Base-by-base conservation (phyloP, 2,329 filamentous ascomycete species). In the Metarhizium robertsii region DNA sequence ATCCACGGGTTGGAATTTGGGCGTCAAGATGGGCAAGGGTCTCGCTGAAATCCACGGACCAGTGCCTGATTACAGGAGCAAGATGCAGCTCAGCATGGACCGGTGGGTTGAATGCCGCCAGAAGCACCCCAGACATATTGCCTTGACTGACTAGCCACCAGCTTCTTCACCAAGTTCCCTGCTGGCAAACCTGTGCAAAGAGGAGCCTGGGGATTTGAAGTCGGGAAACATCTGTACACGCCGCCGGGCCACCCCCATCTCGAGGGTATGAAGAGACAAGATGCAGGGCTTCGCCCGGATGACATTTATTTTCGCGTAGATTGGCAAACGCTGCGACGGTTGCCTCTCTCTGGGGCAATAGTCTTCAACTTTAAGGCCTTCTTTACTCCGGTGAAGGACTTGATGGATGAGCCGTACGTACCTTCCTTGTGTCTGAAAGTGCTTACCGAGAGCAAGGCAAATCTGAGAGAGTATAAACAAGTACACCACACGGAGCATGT, bases 301-400 rank as follows among this genome's bases (percentile, higher is more conserved):
- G 79, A 88, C 40, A 75, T 88, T 59, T 73, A 86, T 58, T 73
- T 95, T 1, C 81, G 90, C 4, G 89, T 94, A 1, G 90, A 95
- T 68, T 95, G 90, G 88, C 91, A 95, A 70, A 95, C 90, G 0
- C 73, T 95, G 4, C 83, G 90, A 2, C 81, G 90, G 3, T 72
- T 95, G 0, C 90, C 91, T 0, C 74, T 95, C 0, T 90, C 86
- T 0, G 88, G 81, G 0, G 86, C 80, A 0, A 75, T 95, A 2
- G 81, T 90, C 0, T 95, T 95, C 75, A 95, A 94, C 68, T 95
- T 92, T 79, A 95, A 92, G 66, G 89, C 87, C 0, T 69, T 94
- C 0, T 95, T 95, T 69, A 94, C 89, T 0, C 87, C 87, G 0
- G 67, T 95, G 0, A 67, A 76, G 0, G 83, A 87, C 59, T 84